Conservation (phyloP, 352 stramenopile species). For the Phytophthora sojae region DNA sequence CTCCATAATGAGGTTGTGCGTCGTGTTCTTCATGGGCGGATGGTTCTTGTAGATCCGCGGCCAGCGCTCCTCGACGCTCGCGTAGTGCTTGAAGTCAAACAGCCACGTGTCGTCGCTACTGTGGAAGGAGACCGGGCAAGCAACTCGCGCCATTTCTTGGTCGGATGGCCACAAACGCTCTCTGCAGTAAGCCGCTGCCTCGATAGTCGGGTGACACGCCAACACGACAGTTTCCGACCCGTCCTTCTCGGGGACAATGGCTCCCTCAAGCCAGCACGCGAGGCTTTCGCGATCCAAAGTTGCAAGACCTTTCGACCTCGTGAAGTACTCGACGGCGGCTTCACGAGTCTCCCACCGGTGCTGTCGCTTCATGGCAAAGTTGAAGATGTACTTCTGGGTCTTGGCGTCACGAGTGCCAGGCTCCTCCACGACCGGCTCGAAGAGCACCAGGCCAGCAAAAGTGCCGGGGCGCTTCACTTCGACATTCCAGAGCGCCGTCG, state of each 20-base stretch:
- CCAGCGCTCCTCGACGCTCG: slow-evolving; percentile 8
- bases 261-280: slow-evolving; percentile 34
- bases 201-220: slow-evolving; percentile 27
- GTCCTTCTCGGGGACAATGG: slow-evolving; percentile 30
- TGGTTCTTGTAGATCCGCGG: slow-evolving; percentile 22
- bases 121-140: slow-evolving; percentile 37
- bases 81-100: slow-evolving; percentile 18
- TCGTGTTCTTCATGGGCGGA: slow-evolving; percentile 7
- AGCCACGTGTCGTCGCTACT: slow-evolving; percentile 16
- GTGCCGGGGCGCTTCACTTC: slow-evolving; percentile 33
- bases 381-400: slow-evolving; percentile 12
- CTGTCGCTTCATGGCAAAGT: slow-evolving; percentile 11
- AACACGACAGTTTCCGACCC: slow-evolving; percentile 22
- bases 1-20: slow-evolving; percentile 26
- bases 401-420: not conserved
- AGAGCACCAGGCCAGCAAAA: slow-evolving; percentile 43
- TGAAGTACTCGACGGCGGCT: slow-evolving; percentile 16
- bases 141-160: slow-evolving; percentile 18
- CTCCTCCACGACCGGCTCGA: slow-evolving; percentile 34
- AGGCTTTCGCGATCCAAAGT: slow-evolving; percentile 37
- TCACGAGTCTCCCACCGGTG: slow-evolving; percentile 6
- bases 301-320: not conserved
- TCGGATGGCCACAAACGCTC: slow-evolving; percentile 24
- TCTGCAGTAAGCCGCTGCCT: slow-evolving; percentile 33
- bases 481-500: slow-evolving; percentile 31